These are phyloP conservation scores for Iodosphaeria phyllophila DNA, from an alignment of 2,329 filamentous ascomycete species.

Conservation along the genomic window DNA sequence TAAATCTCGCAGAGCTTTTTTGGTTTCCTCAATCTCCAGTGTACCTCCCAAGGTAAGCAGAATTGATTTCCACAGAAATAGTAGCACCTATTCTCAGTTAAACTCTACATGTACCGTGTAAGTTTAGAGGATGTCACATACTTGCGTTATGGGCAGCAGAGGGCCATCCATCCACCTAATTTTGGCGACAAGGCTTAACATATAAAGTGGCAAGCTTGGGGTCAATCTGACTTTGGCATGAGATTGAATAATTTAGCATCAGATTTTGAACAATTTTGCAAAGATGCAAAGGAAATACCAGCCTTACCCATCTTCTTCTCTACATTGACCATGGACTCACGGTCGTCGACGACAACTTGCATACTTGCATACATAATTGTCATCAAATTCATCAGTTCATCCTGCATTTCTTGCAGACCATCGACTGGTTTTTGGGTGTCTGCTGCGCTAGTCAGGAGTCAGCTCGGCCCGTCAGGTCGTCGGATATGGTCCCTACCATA, in stretches of 20 bases:
- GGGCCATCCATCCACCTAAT: conserved; percentile 56
- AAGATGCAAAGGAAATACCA: no score
- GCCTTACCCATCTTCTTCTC: conserved; percentile 32
- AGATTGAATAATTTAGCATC: no score
- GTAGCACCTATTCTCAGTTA: conserved; percentile 35
- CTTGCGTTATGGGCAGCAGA: conserved; percentile 40
- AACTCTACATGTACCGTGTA: neutral
- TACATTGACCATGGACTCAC: conserved; percentile 25
- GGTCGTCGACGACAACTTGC: conserved; percentile 34
- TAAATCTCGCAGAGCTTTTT: conserved; percentile 48
- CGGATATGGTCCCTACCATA: conserved; percentile 33
- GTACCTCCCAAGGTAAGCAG: conserved; percentile 72
- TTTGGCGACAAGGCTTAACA: conserved; percentile 50
- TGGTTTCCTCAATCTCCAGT: conserved; percentile 52
- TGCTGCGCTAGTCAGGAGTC: no score
- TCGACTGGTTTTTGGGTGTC: no score
- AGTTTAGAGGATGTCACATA: conserved; percentile 15
- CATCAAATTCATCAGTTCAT: conserved; percentile 43
- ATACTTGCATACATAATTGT: conserved; percentile 43
- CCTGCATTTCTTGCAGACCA: conserved; percentile 31
- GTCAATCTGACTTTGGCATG: conserved; percentile 29
- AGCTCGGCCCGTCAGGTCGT: no score
- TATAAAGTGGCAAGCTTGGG: conserved; percentile 51
- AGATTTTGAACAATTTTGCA: no score
- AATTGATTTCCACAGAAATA: conserved; percentile 84